Conservation (phyloP, 352 stramenopile species). For the Pythium vanterpoolii region DNA sequence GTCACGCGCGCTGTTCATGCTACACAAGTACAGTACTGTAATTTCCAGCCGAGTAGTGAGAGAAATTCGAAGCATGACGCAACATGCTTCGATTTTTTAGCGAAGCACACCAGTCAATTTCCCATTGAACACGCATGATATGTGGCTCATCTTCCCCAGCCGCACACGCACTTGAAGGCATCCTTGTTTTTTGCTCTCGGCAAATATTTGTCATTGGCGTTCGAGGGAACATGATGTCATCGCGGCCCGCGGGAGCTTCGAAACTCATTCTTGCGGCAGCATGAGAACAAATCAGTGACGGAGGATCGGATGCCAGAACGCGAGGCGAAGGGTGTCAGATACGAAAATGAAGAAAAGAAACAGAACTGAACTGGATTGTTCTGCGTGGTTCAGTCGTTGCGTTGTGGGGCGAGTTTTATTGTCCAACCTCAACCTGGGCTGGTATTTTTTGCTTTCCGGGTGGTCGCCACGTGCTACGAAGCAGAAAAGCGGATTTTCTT, state of each 20-base stretch:
- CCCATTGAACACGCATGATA: neutral
- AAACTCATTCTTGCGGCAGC: neutral
- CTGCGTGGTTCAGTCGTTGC: neutral
- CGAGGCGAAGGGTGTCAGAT: too few relatives aligned
- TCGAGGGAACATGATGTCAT: neutral
- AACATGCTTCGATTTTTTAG: neutral
- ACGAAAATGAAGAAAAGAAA: neutral
- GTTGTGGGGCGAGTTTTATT: neutral
- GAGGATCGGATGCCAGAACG: too few relatives aligned
- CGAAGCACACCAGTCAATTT: neutral
- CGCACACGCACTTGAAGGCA: neutral
- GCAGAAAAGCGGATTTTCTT: constrained; percentile 7
- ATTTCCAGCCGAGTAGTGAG: too few relatives aligned
- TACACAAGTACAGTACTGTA: too few relatives aligned
- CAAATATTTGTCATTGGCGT: neutral
- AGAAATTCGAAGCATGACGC: neutral
- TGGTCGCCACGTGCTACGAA: constrained; percentile 17
- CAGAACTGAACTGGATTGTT: neutral
- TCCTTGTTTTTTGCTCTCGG: neutral
- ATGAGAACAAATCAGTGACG: neutral
- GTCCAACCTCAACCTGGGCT: neutral
- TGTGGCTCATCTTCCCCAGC: neutral
- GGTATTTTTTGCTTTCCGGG: neutral
- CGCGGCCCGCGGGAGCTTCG: neutral
- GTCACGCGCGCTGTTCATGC: neutral